phyloP scores from a whole-genome alignment of 768 basidiomycete genomes.

The Mycena kentingensis region DNA sequence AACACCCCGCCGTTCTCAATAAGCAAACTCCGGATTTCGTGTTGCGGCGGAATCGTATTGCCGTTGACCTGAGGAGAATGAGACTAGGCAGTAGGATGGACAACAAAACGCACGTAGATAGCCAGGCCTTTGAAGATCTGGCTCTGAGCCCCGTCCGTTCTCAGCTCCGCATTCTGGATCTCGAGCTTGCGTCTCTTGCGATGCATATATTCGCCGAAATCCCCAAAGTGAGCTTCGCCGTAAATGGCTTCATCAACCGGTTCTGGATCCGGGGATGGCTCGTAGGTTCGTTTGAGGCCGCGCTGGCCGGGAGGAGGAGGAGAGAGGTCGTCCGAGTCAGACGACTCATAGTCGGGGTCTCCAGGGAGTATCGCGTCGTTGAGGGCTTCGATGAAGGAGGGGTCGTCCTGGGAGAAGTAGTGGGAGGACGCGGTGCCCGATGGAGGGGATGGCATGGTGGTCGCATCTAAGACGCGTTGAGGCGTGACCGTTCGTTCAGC shows the following conservation, averaged over 20 bases:
- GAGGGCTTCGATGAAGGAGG: conserved; percentile 54
- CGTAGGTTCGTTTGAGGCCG: conserved; percentile 39
- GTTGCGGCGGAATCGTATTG: conserved; percentile 83
- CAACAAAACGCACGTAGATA: conserved; percentile 70
- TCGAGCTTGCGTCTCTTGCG: conserved; percentile 90
- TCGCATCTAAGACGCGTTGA: too few relatives aligned
- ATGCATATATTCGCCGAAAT: conserved; percentile 85
- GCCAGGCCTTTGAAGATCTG: conserved; percentile 72
- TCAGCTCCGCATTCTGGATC: conserved; percentile 64
- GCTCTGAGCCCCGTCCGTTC: conserved; percentile 31
- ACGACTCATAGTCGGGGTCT: conserved; percentile 31
- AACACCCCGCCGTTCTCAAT: conserved; percentile 81
- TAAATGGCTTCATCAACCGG: conserved; percentile 55
- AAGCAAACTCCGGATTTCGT: conserved; percentile 79
- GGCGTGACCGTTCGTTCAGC: background rate
- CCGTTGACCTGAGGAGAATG: conserved; percentile 73
- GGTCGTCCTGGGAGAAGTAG: conserved; percentile 57
- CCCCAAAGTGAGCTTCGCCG: conserved; percentile 78
- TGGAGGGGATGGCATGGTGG: too few relatives aligned
- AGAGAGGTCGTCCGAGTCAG: conserved; percentile 32
- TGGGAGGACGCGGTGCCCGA: conserved; percentile 49
- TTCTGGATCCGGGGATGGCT: conserved; percentile 27
- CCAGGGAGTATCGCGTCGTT: conserved; percentile 48
- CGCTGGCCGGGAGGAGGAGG: conserved; percentile 45
- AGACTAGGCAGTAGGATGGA: background rate